These are phyloP conservation scores for Astragalus glycyphyllos DNA, from an alignment of 306 rosid species.

Conservation along the genomic window DNA sequence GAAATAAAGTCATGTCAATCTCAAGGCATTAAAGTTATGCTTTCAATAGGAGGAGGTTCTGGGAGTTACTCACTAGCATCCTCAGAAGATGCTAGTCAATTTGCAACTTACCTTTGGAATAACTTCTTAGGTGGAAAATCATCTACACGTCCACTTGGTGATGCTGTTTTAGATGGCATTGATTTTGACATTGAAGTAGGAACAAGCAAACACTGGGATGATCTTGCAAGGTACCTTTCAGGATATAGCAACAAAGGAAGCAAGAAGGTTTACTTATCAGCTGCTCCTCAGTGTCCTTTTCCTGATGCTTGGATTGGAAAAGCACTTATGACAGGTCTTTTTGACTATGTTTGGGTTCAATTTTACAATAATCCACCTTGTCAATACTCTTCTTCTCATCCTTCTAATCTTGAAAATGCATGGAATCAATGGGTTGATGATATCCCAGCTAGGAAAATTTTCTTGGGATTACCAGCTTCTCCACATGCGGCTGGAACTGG, in stretches of 20 bases:
- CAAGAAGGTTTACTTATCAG: slow-evolving; percentile 37
- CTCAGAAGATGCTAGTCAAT: slow-evolving; percentile 39
- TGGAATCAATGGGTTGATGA: slow-evolving; percentile 37
- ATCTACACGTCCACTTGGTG: slow-evolving; percentile 49
- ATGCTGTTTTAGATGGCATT: slow-evolving; percentile 46
- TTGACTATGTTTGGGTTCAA: slow-evolving; percentile 49
- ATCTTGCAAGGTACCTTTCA: slow-evolving; percentile 36
- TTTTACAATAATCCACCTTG: slow-evolving; percentile 42
- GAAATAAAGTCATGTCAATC: slow-evolving; percentile 55
- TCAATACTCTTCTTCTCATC: slow-evolving; percentile 26
- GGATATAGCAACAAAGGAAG: slow-evolving; percentile 14
- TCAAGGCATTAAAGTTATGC: slow-evolving; percentile 50
- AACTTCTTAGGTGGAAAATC: slow-evolving; percentile 56
- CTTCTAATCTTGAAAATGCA: slow-evolving; percentile 37
- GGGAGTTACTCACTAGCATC: slow-evolving; percentile 49
- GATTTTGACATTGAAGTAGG: slow-evolving; percentile 45
- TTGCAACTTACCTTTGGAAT: slow-evolving; percentile 52
- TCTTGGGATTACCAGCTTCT: slow-evolving; percentile 51
- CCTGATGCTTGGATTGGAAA: slow-evolving; percentile 50
- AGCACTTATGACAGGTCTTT: slow-evolving; percentile 38
- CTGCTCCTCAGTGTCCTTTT: slow-evolving; percentile 56
- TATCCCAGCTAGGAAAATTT: slow-evolving; percentile 43
- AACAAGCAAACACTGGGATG: slow-evolving; percentile 38
- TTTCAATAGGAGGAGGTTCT: slow-evolving; percentile 53
- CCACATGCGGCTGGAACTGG: slow-evolving; percentile 47